A percentile compares a stretch with the other conserved stretches of the same genome.
phyloP scores from a whole-genome alignment of 2,329 filamentous ascomycete genomes.

The Exophiala viscosa region DNA sequence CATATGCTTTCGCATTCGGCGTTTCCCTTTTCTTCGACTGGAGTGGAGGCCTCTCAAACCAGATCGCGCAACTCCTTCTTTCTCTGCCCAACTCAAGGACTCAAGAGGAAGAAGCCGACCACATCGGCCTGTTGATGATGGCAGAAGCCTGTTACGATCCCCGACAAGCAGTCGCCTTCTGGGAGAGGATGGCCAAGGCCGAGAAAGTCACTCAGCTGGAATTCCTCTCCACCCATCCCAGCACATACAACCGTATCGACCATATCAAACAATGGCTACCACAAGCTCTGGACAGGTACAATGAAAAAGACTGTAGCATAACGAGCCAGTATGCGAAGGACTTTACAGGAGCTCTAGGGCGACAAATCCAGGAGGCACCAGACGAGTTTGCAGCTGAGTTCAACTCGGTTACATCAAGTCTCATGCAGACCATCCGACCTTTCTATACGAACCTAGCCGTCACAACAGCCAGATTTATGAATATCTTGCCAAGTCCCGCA shows the following conservation, averaged over 20 bases:
- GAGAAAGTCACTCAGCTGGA: slow-evolving; percentile 47
- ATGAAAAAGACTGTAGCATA: slow-evolving; percentile 38
- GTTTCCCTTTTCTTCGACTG: slow-evolving; percentile 37
- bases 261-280: slow-evolving; percentile 51
- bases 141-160: slow-evolving; percentile 59
- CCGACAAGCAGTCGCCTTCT: slow-evolving; percentile 52
- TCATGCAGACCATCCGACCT: too few species aligned
- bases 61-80: slow-evolving; percentile 50
- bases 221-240: slow-evolving; percentile 59
- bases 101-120: slow-evolving; percentile 61
- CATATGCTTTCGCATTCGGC: too few species aligned
- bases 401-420: too few species aligned
- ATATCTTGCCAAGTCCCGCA: too few species aligned
- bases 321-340: slow-evolving; percentile 21
- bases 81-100: slow-evolving; percentile 53
- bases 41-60: slow-evolving; percentile 36
- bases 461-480: too few species aligned
- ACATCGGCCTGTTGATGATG: slow-evolving; percentile 62
- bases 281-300: slow-evolving; percentile 39
- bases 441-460: too few species aligned
- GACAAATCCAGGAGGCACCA: background rate
- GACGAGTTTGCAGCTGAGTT: too few species aligned
- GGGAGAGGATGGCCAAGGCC: slow-evolving; percentile 50
- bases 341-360: slow-evolving; percentile 17
- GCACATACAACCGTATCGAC: slow-evolving; percentile 53